Conservation (phyloP, 306 rosid genomes). For the Lathyrus oleraceus region DNA sequence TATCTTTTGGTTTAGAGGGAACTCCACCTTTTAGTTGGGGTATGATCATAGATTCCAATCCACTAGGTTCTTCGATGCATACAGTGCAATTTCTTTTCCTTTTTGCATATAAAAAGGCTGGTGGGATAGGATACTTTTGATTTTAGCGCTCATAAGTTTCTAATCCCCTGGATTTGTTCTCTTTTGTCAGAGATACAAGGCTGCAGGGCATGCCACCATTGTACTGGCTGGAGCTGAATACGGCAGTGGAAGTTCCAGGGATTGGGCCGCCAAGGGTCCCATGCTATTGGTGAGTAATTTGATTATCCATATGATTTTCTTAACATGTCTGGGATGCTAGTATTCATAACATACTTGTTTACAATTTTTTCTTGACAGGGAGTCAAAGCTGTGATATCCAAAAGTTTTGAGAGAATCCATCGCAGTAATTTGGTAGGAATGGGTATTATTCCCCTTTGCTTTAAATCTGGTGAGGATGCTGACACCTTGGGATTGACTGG, state of each 20-base stretch:
- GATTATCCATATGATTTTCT: constrained; percentile 15
- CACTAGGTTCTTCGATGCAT: constrained; percentile 10
- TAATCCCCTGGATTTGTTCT: constrained; percentile 32
- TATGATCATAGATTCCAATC: constrained; percentile 1
- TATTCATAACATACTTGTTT: background rate
- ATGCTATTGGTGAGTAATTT: constrained; percentile 82
- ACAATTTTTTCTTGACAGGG: constrained; percentile 56
- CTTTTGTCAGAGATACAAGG: constrained; percentile 71
- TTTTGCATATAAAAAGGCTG: background rate
- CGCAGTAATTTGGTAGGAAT: constrained; percentile 98
- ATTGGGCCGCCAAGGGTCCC: constrained; percentile 99
- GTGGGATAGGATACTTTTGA: constrained; percentile 9
- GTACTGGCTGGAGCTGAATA: constrained; percentile 98
- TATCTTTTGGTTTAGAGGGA: constrained; percentile 4
- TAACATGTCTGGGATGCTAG: background rate
- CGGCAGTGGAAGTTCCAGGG: constrained; percentile 99
- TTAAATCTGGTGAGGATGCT: constrained; percentile 96
- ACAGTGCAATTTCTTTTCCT: background rate
- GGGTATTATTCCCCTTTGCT: constrained; percentile 97
- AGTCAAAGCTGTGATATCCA: constrained; percentile 96
- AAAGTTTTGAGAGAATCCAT: constrained; percentile 96
- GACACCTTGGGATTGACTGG: constrained; percentile 95
- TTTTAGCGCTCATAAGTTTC: constrained; percentile 25
- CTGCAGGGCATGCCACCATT: constrained; percentile 74
- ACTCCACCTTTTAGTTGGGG: background rate